A percentile compares a stretch with the other conserved stretches of the same genome.
Evolutionary conservation across 2,329 filamentous ascomycete species (phyloP).

Genomic region (Ophiocordyceps australis): DNA sequence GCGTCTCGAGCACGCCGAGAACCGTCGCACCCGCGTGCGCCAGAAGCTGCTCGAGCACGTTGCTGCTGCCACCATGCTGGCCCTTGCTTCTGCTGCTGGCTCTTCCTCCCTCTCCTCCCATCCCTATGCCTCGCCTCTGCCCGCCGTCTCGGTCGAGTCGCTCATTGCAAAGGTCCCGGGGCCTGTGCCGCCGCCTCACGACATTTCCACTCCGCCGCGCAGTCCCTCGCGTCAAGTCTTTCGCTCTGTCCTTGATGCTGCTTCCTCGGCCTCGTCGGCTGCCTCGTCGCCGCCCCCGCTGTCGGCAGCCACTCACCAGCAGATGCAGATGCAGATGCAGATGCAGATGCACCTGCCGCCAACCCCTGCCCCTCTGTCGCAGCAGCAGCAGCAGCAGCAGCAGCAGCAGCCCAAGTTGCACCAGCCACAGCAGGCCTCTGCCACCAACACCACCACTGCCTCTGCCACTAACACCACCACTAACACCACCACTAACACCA

Average conservation of each 20-base stretch:
- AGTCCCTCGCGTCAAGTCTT: slow-evolving; percentile 3
- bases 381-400: too few relatives aligned
- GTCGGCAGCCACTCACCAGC: slow-evolving; percentile 21
- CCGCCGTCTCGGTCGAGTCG: slow-evolving; percentile 15
- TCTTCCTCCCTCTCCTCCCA: slow-evolving; percentile 18
- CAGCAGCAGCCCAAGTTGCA: too few relatives aligned
- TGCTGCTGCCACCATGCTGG: slow-evolving; percentile 47
- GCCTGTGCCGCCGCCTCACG: slow-evolving; percentile 17
- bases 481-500: too few relatives aligned
- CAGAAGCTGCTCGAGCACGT: slow-evolving; percentile 73
- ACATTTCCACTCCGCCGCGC: slow-evolving; percentile 29
- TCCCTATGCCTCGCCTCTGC: too few relatives aligned
- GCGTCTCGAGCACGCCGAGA: slow-evolving; percentile 68
- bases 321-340: slow-evolving; percentile 31
- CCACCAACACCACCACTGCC: too few relatives aligned
- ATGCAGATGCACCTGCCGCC: too few relatives aligned
- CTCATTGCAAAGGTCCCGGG: slow-evolving; percentile 12
- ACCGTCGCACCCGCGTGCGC: slow-evolving; percentile 53
- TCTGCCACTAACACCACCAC: too few relatives aligned
- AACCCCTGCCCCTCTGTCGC: too few relatives aligned
- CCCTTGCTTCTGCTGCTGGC: slow-evolving; percentile 32
- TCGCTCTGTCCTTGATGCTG: slow-evolving; percentile 14
- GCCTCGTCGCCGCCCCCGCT: not conserved
- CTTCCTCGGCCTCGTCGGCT: slow-evolving; percentile 11
- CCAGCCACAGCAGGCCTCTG: too few relatives aligned